Conservation (phyloP, 2,329 filamentous ascomycete genomes). For the Neofusicoccum sp. region DNA sequence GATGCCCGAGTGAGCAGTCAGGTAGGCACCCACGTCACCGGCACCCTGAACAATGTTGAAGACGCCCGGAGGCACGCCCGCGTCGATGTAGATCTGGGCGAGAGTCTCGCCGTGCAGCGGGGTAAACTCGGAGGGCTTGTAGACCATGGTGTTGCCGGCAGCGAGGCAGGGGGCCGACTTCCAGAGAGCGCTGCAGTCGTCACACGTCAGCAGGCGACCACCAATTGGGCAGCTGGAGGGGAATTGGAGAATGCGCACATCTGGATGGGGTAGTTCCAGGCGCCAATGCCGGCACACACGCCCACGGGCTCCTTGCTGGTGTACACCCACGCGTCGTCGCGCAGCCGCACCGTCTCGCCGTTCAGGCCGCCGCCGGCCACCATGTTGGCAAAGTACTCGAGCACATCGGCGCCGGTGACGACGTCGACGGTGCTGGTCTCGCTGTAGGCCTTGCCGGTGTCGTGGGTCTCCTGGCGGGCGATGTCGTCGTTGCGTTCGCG, state of each 20-base stretch:
- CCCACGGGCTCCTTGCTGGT: slow-evolving; percentile 80
- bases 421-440: slow-evolving; percentile 86
- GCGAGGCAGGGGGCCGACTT: slow-evolving; percentile 85
- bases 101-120: slow-evolving; percentile 78
- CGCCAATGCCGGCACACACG: slow-evolving; percentile 84
- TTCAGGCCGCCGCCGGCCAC: slow-evolving; percentile 78
- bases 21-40: slow-evolving; percentile 73
- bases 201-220: not conserved
- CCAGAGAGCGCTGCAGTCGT: slow-evolving; percentile 64
- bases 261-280: slow-evolving; percentile 92
- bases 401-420: slow-evolving; percentile 78
- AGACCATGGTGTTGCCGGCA: slow-evolving; percentile 87
- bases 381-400: slow-evolving; percentile 84
- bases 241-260: slow-evolving; percentile 52
- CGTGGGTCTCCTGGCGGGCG: slow-evolving; percentile 76
- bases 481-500: slow-evolving; percentile 78
- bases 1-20: slow-evolving; percentile 72
- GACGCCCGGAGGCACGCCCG: slow-evolving; percentile 76
- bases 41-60: slow-evolving; percentile 74
- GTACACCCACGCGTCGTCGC: slow-evolving; percentile 78
- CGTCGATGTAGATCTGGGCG: slow-evolving; percentile 75
- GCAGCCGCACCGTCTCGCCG: slow-evolving; percentile 74
- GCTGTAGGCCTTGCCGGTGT: slow-evolving; percentile 83
- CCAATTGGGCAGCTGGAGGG: slow-evolving; percentile 6
- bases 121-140: slow-evolving; percentile 87